Evolutionary conservation across 805 yeast species (phyloP), one percentile per base, ranked within the genome.

Genomic region (Metschnikowia drakensbergensis): DNA sequence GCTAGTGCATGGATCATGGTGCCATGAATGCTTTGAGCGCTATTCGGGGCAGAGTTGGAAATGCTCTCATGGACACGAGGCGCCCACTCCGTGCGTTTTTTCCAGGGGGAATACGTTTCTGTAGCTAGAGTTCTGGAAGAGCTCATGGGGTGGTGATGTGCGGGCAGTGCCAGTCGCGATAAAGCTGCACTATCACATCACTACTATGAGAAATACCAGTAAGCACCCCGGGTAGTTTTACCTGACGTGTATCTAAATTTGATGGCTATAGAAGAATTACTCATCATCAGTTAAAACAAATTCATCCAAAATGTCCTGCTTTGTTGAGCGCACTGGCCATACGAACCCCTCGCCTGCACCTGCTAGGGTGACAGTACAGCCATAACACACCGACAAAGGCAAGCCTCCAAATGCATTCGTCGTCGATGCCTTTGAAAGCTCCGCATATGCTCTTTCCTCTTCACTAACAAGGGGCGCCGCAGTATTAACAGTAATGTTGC

Each of bases 301-400:
- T 59, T 82, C 83, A 36, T 77, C 65, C 10, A 83, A 50, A 0
- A 79, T 63, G 8, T 66, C 66, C 17, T 71, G 55, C 49, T 68
- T 60, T 17, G 67, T 42, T 2, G 52, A 50, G 37, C 58, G 52
- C 6, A 76, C 76, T 59, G 60, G 72, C 67, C 62, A 82, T 35
- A 46, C 62, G 51, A 58, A 67, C 50, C 50, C 65, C 32, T 48
- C 50, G 0, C 61, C 62, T 10, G 61, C 71, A 49, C 53, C 80
- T 4, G 81, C 79, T 46, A 86, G 59, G 8, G 82, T 79, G 1
- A 84, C 84, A 32, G 81, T 73, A 61, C 96, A 88, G 2, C 94
- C 96, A 58, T 86, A 88, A 61, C 96, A 88, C 6, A 85, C 57
- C n/a, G 68, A 61, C n/a, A 61, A 51, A 28, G 45, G 66, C 50